phyloP scores from a whole-genome alignment of 345 rosid genomes.

The Murraya koenigii region DNA sequence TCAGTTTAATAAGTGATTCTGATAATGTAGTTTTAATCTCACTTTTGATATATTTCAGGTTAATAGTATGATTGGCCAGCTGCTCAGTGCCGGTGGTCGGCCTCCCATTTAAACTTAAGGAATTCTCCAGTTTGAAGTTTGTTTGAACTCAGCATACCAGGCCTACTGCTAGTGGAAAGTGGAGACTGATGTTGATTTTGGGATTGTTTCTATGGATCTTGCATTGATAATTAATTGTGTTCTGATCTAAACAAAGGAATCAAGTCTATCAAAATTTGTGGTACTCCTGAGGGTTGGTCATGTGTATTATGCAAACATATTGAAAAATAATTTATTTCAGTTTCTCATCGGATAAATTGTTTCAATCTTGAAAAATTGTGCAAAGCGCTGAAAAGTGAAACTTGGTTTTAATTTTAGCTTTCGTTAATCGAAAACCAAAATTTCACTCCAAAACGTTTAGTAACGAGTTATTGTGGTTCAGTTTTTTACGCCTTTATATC shows the following conservation, averaged over 20 bases:
- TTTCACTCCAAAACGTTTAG: no score
- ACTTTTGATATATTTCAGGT: constrained; percentile 45
- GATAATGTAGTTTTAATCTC: not conserved
- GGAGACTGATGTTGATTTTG: not conserved
- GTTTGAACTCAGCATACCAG: not conserved
- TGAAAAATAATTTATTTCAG: not conserved
- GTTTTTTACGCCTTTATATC: no score
- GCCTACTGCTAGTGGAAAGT: not conserved
- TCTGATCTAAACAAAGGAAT: not conserved
- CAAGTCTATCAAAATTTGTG: not conserved
- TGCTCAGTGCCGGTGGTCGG: constrained; percentile 74
- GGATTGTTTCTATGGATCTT: not conserved
- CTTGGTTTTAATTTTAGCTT: not conserved
- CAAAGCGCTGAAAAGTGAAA: not conserved
- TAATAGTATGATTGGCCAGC: constrained; percentile 79
- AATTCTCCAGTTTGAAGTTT: constrained; percentile 11
- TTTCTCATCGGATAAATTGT: not conserved
- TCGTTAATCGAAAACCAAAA: no score
- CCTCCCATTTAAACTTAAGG: constrained; percentile 51
- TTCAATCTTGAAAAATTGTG: not conserved
- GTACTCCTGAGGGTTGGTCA: not conserved
- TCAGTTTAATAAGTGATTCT: not conserved
- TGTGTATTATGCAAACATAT: not conserved
- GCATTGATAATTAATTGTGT: not conserved
- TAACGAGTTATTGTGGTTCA: not conserved